Base-by-base conservation (phyloP, 1,139 yeast genomes). In the Saccharomyces hybrid region DNA sequence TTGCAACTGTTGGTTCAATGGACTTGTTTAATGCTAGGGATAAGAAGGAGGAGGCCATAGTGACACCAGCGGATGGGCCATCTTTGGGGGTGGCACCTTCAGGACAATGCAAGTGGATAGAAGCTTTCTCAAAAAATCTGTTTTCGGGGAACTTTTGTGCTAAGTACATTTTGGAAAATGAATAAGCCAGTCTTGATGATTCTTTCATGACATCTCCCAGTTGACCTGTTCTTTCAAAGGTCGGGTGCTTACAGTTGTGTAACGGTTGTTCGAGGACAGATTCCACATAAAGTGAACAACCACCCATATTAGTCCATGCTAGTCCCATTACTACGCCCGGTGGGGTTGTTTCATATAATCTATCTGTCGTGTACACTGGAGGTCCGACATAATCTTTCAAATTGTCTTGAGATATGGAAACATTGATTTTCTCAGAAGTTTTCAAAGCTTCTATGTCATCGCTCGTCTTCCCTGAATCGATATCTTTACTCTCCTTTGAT, bases 251-350 rank as follows among this genome's bases (percentile, higher is more conserved):
- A 29, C 70, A 62, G 52, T 69, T 67, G 38, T 79, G 75, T 53
- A 90, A 76, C 0, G 96, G 84, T 68, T 88, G 91, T 59, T 95
- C 95, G 59, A 90, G 77, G 16, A 91, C 95, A 9, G 96, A 88
- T 69, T 95, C 99, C 54, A 93, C 91, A 70, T 91, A 93, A 65
- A 95, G 78, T 0, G 97, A 89, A 61, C 93, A 88, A 58, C 96
- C 96, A 54, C 99, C 99, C 67, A 88, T 80, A 11, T 88, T 80
- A 13, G 96, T 89, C 82, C 93, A 93, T 1, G 98, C 95, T 56
- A 95, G 81, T 28, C 99, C 99, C 81, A 95, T 89, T 9, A 95
- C 93, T 28, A 95, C 98, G 71, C 99, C 99, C 0, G 96, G 90
- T 47, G 96, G 96, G 1, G 96, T 87, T 2, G 79, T 74, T 58